These are phyloP conservation scores for Phialemoniopsis sp. DNA, from an alignment of 2,329 filamentous ascomycete genomes.

Conservation along the genomic window DNA sequence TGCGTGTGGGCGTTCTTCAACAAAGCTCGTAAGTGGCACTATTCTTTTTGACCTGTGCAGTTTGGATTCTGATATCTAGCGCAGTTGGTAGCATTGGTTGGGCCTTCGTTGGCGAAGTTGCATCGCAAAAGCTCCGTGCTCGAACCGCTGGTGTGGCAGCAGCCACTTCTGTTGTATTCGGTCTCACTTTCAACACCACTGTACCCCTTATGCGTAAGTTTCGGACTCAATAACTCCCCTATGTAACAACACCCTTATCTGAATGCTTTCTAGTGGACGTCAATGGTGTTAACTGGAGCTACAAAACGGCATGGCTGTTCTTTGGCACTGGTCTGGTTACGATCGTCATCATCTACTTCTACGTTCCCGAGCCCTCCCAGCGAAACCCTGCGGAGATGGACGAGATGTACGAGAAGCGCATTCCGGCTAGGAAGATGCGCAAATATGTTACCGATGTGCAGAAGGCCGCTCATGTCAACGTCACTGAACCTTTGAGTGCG, in stretches of 20 bases:
- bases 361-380: conserved; percentile 10
- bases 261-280: conserved; percentile 1
- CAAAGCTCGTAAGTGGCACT: conserved; percentile 6
- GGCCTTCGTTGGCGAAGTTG: conserved; percentile 11
- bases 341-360: conserved; percentile 8
- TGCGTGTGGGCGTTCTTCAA: conserved; percentile 9
- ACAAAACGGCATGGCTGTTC: conserved; percentile 12
- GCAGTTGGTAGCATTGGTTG: conserved; percentile 10
- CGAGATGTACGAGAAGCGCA: conserved; percentile 10
- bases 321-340: conserved; percentile 6
- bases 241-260: not conserved
- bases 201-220: conserved; percentile 11
- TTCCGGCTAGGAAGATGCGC: conserved; percentile 10
- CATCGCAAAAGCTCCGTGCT: conserved; percentile 11
- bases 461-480: too few relatives aligned
- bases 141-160: conserved; percentile 10
- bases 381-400: conserved; percentile 14
- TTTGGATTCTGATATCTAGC: too few relatives aligned
- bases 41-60: too few relatives aligned
- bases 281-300: conserved; percentile 10
- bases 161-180: conserved; percentile 8
- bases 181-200: conserved; percentile 10
- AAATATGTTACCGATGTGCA: conserved; percentile 8
- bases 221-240: fast-evolving
- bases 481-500: too few relatives aligned